These are phyloP conservation scores for Lasiosphaeria ovina DNA, from an alignment of 495 filamentous ascomycete species.

Conservation along the genomic window DNA sequence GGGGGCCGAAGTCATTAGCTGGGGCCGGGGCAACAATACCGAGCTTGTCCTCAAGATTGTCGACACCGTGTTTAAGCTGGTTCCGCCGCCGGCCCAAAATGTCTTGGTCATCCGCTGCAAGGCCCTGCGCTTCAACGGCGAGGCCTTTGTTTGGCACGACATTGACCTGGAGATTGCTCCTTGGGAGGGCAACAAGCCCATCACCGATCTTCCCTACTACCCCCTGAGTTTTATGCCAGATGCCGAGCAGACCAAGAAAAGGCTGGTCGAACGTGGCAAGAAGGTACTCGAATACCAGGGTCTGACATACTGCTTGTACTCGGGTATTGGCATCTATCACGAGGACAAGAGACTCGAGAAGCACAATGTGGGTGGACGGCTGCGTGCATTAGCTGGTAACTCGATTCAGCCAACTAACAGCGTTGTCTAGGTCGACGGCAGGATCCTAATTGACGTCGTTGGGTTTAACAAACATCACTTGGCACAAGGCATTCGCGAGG, in stretches of 20 bases:
- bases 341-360: conserved; percentile 15
- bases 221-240: conserved; percentile 32
- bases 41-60: conserved; percentile 34
- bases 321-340: conserved; percentile 28
- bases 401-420: background rate
- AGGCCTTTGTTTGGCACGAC: conserved; percentile 29
- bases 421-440: conserved; percentile 22
- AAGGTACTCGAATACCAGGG: conserved; percentile 37
- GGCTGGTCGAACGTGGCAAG: conserved; percentile 26
- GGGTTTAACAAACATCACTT: conserved; percentile 39
- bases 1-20: conserved; percentile 28
- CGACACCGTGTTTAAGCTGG: conserved; percentile 18
- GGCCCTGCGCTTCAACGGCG: conserved; percentile 32
- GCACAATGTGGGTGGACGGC: conserved; percentile 20
- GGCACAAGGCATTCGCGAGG: conserved; percentile 25
- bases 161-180: conserved; percentile 18
- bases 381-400: background rate
- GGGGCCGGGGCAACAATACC: conserved; percentile 23
- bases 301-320: conserved; percentile 30
- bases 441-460: conserved; percentile 37
- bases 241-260: conserved; percentile 17
- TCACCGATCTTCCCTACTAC: conserved; percentile 32
- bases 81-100: background rate
- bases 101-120: conserved; percentile 21
- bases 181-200: conserved; percentile 29